A percentile compares a stretch with the other conserved stretches of the same genome.
Evolutionary conservation across 1,139 yeast species (phyloP).

Genomic region (Saccharomyces hybrid): DNA sequence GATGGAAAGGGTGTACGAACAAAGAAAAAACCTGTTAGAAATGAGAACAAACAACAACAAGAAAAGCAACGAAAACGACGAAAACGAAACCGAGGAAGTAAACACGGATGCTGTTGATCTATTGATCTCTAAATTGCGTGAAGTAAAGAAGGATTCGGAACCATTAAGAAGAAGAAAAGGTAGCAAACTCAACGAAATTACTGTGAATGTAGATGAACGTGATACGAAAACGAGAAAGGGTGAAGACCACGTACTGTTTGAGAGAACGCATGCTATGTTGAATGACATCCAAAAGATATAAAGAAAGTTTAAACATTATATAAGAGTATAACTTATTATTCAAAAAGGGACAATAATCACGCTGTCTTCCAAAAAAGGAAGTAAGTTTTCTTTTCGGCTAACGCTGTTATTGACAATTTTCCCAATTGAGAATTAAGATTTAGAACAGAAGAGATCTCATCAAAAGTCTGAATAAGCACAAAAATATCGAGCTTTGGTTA

Average conservation of each 20-base stretch:
- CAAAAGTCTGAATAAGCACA: neutral
- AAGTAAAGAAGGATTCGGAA: constrained; percentile 15
- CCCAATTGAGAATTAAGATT: neutral
- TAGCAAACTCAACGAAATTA: constrained; percentile 5
- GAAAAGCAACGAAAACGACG: constrained; percentile 10
- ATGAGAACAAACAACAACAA: constrained; percentile 30
- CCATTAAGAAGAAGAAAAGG: constrained; percentile 18
- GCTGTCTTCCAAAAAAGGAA: neutral
- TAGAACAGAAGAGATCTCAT: neutral
- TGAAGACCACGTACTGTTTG: constrained; percentile 10
- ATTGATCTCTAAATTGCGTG: constrained; percentile 24
- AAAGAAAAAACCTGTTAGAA: constrained; percentile 56
- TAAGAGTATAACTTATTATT: neutral
- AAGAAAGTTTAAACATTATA: neutral
- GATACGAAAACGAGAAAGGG: neutral
- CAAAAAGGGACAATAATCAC: neutral
- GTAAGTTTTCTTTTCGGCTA: neutral
- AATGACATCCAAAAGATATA: constrained; percentile 22
- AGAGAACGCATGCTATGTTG: constrained; percentile 22
- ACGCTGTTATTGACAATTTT: neutral
- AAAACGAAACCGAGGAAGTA: constrained; percentile 16
- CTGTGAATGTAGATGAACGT: neutral
- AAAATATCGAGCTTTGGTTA: neutral
- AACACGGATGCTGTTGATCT: constrained; percentile 22
- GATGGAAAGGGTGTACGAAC: constrained; percentile 65